These are phyloP conservation scores for Argentina anserina DNA, from an alignment of 306 rosid genomes.

Conservation along the genomic window DNA sequence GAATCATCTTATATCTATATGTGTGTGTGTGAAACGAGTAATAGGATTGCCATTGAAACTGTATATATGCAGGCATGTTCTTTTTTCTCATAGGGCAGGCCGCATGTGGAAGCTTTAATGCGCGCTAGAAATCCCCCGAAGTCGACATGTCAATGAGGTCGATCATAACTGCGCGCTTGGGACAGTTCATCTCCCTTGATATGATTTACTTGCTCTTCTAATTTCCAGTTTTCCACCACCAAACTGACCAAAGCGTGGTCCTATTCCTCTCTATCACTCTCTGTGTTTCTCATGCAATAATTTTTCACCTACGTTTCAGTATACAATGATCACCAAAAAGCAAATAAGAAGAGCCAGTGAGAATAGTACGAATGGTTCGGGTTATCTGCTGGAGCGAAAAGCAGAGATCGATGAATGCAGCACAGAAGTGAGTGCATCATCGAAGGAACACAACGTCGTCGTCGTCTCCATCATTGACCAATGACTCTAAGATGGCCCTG, in stretches of 20 bases:
- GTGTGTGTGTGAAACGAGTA: too few relatives aligned
- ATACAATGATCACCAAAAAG: neutral
- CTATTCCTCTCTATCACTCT: neutral
- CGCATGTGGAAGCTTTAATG: neutral
- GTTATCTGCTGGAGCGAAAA: slow-evolving; percentile 1
- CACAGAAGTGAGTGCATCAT: neutral
- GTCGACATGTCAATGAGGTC: neutral
- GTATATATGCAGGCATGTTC: too few relatives aligned
- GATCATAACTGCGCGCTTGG: neutral
- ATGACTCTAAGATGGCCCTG: neutral
- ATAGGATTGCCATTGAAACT: too few relatives aligned
- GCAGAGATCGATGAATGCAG: neutral
- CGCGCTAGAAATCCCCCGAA: neutral
- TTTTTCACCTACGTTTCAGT: neutral
- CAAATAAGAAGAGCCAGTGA: neutral
- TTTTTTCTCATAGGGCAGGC: neutral
- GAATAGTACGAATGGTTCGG: neutral
- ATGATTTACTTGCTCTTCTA: neutral
- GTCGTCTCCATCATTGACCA: neutral
- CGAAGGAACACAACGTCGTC: neutral
- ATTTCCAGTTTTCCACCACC: neutral
- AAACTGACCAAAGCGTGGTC: neutral
- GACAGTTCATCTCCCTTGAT: neutral
- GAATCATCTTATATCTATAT: too few relatives aligned
- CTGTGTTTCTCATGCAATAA: neutral